These are phyloP conservation scores for Fomitopsis betulina DNA, from an alignment of 1,284 basidiomycete species.

Conservation along the genomic window DNA sequence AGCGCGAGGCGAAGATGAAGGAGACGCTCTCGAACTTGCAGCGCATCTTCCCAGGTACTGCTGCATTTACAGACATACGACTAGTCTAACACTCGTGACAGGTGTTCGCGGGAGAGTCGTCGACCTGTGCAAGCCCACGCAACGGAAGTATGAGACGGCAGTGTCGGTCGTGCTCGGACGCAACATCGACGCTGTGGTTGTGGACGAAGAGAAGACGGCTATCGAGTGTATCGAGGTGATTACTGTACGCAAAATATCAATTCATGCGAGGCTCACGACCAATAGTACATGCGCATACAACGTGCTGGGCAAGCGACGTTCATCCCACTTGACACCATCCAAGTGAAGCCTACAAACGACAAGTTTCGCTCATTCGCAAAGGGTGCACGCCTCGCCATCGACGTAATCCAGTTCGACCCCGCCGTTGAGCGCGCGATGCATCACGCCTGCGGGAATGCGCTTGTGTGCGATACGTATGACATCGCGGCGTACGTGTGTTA, in stretches of 20 bases:
- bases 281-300: slow-evolving; percentile 90
- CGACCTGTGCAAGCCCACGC: slow-evolving; percentile 91
- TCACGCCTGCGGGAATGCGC: slow-evolving; percentile 90
- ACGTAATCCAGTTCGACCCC: slow-evolving; percentile 88
- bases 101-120: slow-evolving; percentile 89
- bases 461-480: slow-evolving; percentile 95
- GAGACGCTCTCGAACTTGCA: slow-evolving; percentile 84
- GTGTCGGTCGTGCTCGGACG: slow-evolving; percentile 95
- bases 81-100: slow-evolving; percentile 17
- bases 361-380: slow-evolving; percentile 90
- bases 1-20: slow-evolving; percentile 81
- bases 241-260: background rate
- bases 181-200: slow-evolving; percentile 94
- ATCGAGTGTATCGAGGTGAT: slow-evolving; percentile 93
- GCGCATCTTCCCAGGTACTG: slow-evolving; percentile 78
- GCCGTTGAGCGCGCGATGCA: slow-evolving; percentile 92
- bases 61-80: background rate
- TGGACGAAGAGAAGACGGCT: slow-evolving; percentile 94
- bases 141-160: slow-evolving; percentile 89
- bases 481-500: slow-evolving; percentile 90
- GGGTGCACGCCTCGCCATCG: slow-evolving; percentile 90
- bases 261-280: background rate
- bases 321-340: slow-evolving; percentile 95
- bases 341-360: slow-evolving; percentile 91
- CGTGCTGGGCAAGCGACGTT: slow-evolving; percentile 95